Base-by-base conservation (phyloP, 176 grass and related monocot genomes). In the Avena sativa region DNA sequence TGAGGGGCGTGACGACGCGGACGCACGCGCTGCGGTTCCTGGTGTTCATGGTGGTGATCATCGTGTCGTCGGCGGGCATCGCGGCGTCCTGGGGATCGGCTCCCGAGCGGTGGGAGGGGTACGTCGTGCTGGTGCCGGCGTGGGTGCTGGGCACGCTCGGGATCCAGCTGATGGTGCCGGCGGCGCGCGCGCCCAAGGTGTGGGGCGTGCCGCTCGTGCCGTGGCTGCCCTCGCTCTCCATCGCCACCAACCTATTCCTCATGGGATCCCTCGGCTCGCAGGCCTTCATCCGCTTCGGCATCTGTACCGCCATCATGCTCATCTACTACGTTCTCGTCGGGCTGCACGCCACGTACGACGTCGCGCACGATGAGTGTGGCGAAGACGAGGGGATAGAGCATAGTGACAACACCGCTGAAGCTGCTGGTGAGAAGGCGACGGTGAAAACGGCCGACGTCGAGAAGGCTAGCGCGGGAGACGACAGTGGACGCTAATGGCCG, bases 121-220 rank as follows among this genome's bases (percentile, higher is more conserved):
- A 96, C 75, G 56, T n/a, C 0, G 79, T 92, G 60, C 88, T 92
- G 5, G 38, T 99, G n/a, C 97, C 94, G 32, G 62, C 86, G 85
- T 99, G 97, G 97, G 62, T 68, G 15, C 76, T 34, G 5, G 89
- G 85, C 5, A 99, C 97, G 58, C 87, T 94, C 48, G 90, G 97
- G 2, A 89, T 99, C 48, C 94, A 94, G 76, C 6, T 94, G 76
- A 60, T 81, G 21, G 87, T 99, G 73, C 97, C 97, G 0, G 78
- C 81, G 79, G 82, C 87, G 26, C 58, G 92, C 34, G 20, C 56
- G 46, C 94, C 97, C 78, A 99, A 89, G 71, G 88, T 93, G 6
- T 99, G 94, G 94, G 97, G 97, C 26, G 97, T 99, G 66, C 94
- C 97, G 34, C 75, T 99, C 10, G 92, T 99, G 58, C 97, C 97